Evolutionary conservation across 1,139 yeast species (phyloP).

Genomic region (Hansenula sp.): DNA sequence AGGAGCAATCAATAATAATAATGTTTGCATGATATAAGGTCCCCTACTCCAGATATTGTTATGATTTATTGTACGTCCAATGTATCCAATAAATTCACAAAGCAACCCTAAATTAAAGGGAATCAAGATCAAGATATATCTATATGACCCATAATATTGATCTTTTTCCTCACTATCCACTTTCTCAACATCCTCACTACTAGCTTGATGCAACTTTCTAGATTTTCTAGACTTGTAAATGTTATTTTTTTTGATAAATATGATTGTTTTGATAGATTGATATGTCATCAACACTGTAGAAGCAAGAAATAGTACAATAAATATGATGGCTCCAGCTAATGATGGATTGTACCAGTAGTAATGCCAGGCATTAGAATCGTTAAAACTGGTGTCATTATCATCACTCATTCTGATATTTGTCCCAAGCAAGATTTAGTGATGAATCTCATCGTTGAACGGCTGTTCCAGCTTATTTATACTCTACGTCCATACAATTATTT

Average conservation of each 20-base stretch:
- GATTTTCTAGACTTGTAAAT: not conserved
- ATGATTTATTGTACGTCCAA: not conserved
- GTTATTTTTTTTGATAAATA: not conserved
- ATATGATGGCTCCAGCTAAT: not conserved
- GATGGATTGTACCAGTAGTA: constrained; percentile 1
- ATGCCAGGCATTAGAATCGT: too few relatives aligned
- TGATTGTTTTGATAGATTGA: not conserved
- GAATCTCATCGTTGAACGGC: too few relatives aligned
- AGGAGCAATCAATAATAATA: not conserved
- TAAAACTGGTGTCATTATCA: too few relatives aligned
- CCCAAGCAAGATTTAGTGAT: too few relatives aligned
- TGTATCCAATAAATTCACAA: not conserved
- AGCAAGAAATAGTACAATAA: not conserved
- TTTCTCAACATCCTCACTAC: not conserved
- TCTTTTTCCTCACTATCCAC: not conserved
- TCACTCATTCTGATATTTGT: too few relatives aligned
- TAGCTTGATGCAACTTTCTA: not conserved
- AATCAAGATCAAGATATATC: not conserved
- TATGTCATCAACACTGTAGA: not conserved
- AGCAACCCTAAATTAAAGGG: not conserved
- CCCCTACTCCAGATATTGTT: not conserved
- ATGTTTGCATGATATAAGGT: not conserved
- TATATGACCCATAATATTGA: not conserved
- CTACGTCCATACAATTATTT: too few relatives aligned
- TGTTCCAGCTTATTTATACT: too few relatives aligned